Evolutionary conservation across 2,329 filamentous ascomycete species (phyloP), one percentile per base, ranked within the genome.

Genomic region (Venturia effusa): DNA sequence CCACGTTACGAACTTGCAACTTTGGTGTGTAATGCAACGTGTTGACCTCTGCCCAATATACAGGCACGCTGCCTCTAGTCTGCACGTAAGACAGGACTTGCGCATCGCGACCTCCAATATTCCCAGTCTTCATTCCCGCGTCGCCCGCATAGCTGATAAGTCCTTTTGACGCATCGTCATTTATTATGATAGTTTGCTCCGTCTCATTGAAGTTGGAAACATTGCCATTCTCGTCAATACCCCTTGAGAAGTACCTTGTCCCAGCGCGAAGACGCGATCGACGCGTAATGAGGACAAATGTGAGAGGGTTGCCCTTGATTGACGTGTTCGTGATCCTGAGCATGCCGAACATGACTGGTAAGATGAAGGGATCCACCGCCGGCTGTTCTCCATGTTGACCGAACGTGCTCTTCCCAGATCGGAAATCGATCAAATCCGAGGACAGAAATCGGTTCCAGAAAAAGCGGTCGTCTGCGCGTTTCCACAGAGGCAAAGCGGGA

Each of bases 161-260:
- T 0, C 88, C 88, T 64, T 85, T 85, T 3, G 82, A 82, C 59
- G 84, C 82, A 64, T 79, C 83, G 75, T 97, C 94, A 70, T 97
- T 97, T 69, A 97, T 77, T 43, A 99, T 85, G 66, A 96, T 82
- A 40, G 94, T 81, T 74, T 99, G 94, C 74, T 99, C 94, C 0
- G 94, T 97, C 80, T 99, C 94, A 73, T 99, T 99, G 82, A 93
- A 99, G 75, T 99, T 99, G 68, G 94, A 91, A n/a, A 94, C 94
- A 74, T 97, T 86, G 30, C 94, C 94, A 66, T 94, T 82, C 68
- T 96, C 92, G 72, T 99, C 93, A 59, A 97, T 85, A 61, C 94
- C 94, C 68, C 94, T 87, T 1, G 94, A 95, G 74, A 99, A 94
- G 77, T 97, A 97, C 72, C 95, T 83, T 19, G 94, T 97, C 55